Conservation (phyloP, 2,329 filamentous ascomycete species). For the Colletotrichum salicis region DNA sequence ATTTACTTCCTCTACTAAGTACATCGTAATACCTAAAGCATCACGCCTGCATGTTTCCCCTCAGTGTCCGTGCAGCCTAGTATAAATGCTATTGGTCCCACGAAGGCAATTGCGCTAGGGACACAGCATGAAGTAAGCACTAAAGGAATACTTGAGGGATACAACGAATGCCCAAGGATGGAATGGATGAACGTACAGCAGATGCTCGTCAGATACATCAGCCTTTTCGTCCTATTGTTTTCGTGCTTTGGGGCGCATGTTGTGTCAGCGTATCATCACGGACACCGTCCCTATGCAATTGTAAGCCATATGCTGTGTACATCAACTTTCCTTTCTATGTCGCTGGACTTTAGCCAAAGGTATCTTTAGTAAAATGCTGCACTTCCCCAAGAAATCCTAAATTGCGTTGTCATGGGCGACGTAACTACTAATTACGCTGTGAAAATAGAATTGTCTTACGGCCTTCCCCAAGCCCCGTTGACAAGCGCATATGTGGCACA, state of each 20-base stretch:
- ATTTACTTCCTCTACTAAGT: neutral
- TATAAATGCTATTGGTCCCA: neutral
- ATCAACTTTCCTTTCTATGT: neutral
- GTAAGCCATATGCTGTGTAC: neutral
- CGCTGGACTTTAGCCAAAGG: too few species aligned
- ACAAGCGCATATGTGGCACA: neutral
- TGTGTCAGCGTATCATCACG: neutral
- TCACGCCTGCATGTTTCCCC: neutral
- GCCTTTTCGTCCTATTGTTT: neutral
- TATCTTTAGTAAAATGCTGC: neutral
- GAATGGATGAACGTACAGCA: neutral
- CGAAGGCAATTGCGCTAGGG: too few species aligned
- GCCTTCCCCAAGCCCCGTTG: constrained; percentile 13
- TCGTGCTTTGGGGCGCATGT: neutral
- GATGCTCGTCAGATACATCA: neutral
- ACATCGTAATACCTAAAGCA: neutral
- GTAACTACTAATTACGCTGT: neutral
- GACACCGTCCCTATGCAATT: neutral
- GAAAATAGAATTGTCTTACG: neutral
- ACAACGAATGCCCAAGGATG: neutral
- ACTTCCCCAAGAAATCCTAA: neutral
- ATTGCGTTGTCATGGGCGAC: neutral
- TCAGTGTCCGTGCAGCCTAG: neutral
- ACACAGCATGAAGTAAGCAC: neutral
- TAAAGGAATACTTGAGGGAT: neutral